A percentile compares a stretch with the other conserved stretches of the same genome.
Evolutionary conservation across 805 yeast genomes (phyloP).

Genomic region (Nakazawaea wickerhamii): DNA sequence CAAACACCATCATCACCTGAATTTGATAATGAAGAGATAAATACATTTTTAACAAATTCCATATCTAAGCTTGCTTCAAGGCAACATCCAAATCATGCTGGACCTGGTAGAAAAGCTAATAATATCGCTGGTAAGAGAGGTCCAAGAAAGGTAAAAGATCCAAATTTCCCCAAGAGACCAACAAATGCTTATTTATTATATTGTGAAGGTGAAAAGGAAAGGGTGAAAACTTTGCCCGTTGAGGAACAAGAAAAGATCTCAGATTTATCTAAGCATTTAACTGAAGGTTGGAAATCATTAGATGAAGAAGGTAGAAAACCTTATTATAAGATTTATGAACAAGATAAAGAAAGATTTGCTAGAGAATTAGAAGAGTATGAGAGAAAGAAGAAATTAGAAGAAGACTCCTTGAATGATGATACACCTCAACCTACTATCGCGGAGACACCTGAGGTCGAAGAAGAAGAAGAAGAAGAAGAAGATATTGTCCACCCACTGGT

Average conservation of each 20-base stretch:
- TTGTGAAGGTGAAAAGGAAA: constrained; percentile 82
- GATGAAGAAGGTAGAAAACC: constrained; percentile 66
- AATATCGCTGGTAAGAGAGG: constrained; percentile 18
- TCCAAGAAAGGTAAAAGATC: constrained; percentile 55
- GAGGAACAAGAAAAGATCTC: constrained; percentile 34
- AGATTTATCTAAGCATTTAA: constrained; percentile 72
- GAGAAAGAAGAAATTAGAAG: constrained; percentile 16
- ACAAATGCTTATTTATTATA: constrained; percentile 84
- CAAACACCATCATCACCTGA: not conserved
- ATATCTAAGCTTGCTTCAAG: constrained; percentile 22
- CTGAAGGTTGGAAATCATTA: constrained; percentile 81
- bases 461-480: not conserved
- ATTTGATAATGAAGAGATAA: constrained; percentile 18
- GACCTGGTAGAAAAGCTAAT: constrained; percentile 16
- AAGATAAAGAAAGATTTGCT: constrained; percentile 70
- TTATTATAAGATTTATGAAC: constrained; percentile 68
- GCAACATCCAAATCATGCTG: constrained; percentile 10
- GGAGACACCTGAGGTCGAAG: constrained; percentile 2
- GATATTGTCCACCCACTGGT: constrained; percentile 1
- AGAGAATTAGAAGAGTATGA: constrained; percentile 55
- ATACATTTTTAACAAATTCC: constrained; percentile 19
- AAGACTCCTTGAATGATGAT: not conserved
- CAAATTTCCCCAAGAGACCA: constrained; percentile 82
- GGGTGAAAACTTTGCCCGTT: constrained; percentile 52
- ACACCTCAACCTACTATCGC: constrained; percentile 2